phyloP scores from a whole-genome alignment of 192 early-diverging fungal genomes.

The Geranomyces variabilis region DNA sequence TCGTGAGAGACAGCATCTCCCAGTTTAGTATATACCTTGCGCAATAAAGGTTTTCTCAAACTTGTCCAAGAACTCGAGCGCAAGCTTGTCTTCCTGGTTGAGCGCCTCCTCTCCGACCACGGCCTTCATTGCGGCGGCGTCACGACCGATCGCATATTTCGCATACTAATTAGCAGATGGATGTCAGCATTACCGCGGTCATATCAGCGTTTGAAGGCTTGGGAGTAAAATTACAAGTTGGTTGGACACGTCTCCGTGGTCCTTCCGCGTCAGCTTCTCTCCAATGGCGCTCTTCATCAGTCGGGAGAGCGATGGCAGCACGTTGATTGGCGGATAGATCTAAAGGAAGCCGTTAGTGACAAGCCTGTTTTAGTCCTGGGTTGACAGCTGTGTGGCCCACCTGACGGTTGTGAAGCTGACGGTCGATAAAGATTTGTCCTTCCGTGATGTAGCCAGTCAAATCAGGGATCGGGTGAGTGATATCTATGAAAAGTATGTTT shows the following conservation, averaged over 20 bases:
- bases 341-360: constrained; percentile 14
- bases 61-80: constrained; percentile 97
- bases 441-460: constrained; percentile 99
- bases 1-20: too few species aligned
- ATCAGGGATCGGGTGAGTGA: constrained; percentile 99
- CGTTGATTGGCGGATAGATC: constrained; percentile 99
- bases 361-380: not conserved
- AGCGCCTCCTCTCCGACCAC: constrained; percentile 99
- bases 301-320: constrained; percentile 96
- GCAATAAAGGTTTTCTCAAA: constrained; percentile 98
- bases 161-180: constrained; percentile 67
- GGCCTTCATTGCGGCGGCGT: constrained; percentile 99
- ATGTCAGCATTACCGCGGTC: not conserved
- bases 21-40: too few species aligned
- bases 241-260: constrained; percentile 99
- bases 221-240: constrained; percentile 69
- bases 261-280: constrained; percentile 95
- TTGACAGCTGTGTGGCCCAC: too few species aligned
- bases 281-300: constrained; percentile 99
- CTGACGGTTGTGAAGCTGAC: constrained; percentile 97
- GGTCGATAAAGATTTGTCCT: constrained; percentile 99
- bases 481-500: constrained; percentile 60
- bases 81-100: constrained; percentile 97
- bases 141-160: constrained; percentile 98
- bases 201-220: not conserved